Base-by-base conservation (phyloP, 176 grass and related monocot genomes). In the Paspalum notatum region DNA sequence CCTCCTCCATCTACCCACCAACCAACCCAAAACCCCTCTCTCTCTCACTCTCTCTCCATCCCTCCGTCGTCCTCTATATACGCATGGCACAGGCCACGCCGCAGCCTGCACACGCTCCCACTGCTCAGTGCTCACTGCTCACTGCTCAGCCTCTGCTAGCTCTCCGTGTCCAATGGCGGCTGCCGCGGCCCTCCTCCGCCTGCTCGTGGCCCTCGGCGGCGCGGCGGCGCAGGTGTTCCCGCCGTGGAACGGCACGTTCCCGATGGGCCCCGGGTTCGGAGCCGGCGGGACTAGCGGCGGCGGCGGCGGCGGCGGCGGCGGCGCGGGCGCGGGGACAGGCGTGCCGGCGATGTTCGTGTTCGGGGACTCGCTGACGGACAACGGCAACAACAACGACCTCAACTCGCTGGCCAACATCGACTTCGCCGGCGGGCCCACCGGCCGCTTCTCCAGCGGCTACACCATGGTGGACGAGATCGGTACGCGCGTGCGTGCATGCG, bases 291-390 rank as follows among this genome's bases (percentile, higher is more conserved):
- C n/a, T n/a, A n/a, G n/a, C n/a, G n/a, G n/a, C n/a, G n/a, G 59
- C 71, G 63, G 49, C 15, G 14, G 61, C 72, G 79, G 51, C 17
- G 78, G 39, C 5, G 50, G 47, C 9, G 68, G 47, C 8, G 49
- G n/a, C 2, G 74, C 14, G 6, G 77, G 21, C 9, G 25, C 55
- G 47, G 49, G 18, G 15, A 78, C 26, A n/a, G 45, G 45, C 71
- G 87, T 90, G 75, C 92, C 92, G 26, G 96, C 96, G n/a, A 91
- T 98, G 92, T 98, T 95, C 73, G 90, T 87, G 49, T 98, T 98
- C 70, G 96, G 96, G 45, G 96, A 98, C 89, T 98, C 92, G 37
- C 92, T 98, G 49, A 95, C 90, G 48, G 96, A 95, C 85, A 78
- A 92, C 78, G 96, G 96, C 62, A 98, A 98, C 82, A 98, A 95